Base-by-base conservation (phyloP, 1,284 basidiomycete species). In the Agroathelia rolfsii region DNA sequence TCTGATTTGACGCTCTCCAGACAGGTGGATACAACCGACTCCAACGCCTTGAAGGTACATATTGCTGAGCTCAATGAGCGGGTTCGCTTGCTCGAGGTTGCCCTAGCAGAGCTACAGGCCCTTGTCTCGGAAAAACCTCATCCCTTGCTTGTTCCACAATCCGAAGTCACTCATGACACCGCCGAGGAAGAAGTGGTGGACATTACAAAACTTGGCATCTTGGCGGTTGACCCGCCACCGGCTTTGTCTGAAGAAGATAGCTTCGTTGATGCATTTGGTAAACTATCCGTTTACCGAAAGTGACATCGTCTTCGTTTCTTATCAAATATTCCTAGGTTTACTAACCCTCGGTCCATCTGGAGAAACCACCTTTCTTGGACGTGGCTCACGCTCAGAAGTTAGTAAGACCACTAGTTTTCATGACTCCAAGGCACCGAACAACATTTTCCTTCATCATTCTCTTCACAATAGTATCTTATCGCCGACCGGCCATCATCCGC, bases 311-410 rank as follows among this genome's bases (percentile, higher is more conserved):
- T 16, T 28, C 25, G 21, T 11, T 25, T 27, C 15, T 35, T 17
- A 35, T 11, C 25, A 9, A 30, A 7, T 7, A 11, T 18, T 10
- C n/a, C 5, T 27, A 76, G 76, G 76, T 10, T 78, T 77, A 11
- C 52, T 81, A 22, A 69, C 67, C 5, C 59, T 79, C 8, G 70
- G 69, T 8, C 46, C 61, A 17, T 52, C 66, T 25, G 74, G 72
- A 0, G 71, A 72, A 45, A 59, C 67, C 2, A 61, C 51, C 25
- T 79, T 75, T 47, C 62, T 73, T 40, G 75, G 77, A 11, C 63
- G 68, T 36, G 78, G 75, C 2, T 72, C 77, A 2, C 64, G 75
- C 14, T 64, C 72, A 22, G 77, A 81, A 61, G 76, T 76, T n/a
- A n/a, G n/a, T n/a, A 44, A 34, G 59, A 45, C 3, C 16, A 38